These are phyloP conservation scores for Solanum etuberosum DNA, from an alignment of 257 asterid species.

Conservation along the genomic window DNA sequence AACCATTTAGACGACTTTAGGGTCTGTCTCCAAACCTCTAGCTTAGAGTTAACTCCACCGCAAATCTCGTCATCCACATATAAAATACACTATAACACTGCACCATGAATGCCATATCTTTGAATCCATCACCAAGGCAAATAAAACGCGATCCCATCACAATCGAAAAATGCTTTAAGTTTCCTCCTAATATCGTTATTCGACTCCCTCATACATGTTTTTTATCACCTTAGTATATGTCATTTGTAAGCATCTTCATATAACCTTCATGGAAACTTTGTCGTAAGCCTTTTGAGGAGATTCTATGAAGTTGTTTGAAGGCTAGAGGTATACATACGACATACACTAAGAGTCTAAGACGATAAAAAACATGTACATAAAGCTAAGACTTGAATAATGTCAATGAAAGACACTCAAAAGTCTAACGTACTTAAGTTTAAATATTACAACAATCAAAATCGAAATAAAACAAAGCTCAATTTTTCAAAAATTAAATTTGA, in stretches of 20 bases:
- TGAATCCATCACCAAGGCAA: neutral
- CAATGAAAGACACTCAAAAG: too few species aligned
- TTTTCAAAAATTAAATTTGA: neutral
- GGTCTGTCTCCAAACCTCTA: neutral
- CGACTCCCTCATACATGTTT: neutral
- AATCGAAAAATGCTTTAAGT: neutral
- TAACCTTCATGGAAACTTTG: too few species aligned
- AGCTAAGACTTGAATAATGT: too few species aligned
- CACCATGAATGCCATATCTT: neutral
- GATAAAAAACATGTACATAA: too few species aligned
- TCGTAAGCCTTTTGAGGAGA: too few species aligned
- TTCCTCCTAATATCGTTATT: neutral
- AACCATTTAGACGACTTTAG: neutral
- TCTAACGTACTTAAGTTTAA: too few species aligned
- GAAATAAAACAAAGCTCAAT: neutral
- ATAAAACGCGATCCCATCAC: neutral
- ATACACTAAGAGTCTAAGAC: too few species aligned
- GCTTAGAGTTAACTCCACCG: neutral
- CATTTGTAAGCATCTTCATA: neutral
- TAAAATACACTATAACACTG: too few species aligned
- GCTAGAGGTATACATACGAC: too few species aligned
- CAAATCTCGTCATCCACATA: too few species aligned
- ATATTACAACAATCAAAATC: too few species aligned
- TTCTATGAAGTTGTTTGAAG: too few species aligned
- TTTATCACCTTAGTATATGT: neutral